A percentile compares a stretch with the other conserved stretches of the same genome.
phyloP scores from a whole-genome alignment of 352 stramenopile species.

The Globisporangium camurandrum region DNA sequence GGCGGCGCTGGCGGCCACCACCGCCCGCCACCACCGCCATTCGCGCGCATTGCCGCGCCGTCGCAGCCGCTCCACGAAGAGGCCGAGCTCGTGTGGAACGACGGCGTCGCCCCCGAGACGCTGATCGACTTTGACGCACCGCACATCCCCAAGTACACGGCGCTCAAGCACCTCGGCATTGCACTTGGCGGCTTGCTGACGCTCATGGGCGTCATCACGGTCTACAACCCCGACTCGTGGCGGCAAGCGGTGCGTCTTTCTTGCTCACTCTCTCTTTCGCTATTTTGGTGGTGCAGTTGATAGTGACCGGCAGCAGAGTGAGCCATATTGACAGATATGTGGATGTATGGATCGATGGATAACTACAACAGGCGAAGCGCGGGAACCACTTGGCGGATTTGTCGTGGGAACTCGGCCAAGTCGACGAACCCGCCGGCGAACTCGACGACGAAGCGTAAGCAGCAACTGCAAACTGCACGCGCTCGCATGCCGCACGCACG shows the following conservation, averaged over 20 bases:
- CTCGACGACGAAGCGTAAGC: conserved; percentile 75
- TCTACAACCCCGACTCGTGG: conserved; percentile 76
- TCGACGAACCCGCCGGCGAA: conserved; percentile 72
- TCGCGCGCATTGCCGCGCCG: conserved; percentile 59
- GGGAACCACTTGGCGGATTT: conserved; percentile 69
- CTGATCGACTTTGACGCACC: conserved; percentile 86
- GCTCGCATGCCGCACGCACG: too few relatives aligned
- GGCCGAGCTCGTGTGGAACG: conserved; percentile 82
- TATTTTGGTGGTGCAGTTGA: neutral
- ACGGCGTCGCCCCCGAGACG: conserved; percentile 79
- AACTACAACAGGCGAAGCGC: conserved; percentile 44
- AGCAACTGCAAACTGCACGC: too few relatives aligned
- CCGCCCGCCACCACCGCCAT: conserved; percentile 68
- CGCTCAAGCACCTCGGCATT: conserved; percentile 53
- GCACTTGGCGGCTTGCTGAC: conserved; percentile 50
- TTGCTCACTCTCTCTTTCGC: neutral
- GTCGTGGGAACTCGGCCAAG: conserved; percentile 74
- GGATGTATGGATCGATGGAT: conserved; percentile 1
- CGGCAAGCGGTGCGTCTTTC: conserved; percentile 59
- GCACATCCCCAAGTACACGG: conserved; percentile 74
- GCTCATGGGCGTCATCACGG: conserved; percentile 71
- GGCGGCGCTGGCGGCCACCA: conserved; percentile 34
- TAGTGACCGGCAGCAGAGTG: neutral
- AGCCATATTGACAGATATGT: conserved; percentile 1
- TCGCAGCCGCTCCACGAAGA: conserved; percentile 68